phyloP scores from a whole-genome alignment of 192 early-diverging fungal genomes.

The Coemansia aciculifera region DNA sequence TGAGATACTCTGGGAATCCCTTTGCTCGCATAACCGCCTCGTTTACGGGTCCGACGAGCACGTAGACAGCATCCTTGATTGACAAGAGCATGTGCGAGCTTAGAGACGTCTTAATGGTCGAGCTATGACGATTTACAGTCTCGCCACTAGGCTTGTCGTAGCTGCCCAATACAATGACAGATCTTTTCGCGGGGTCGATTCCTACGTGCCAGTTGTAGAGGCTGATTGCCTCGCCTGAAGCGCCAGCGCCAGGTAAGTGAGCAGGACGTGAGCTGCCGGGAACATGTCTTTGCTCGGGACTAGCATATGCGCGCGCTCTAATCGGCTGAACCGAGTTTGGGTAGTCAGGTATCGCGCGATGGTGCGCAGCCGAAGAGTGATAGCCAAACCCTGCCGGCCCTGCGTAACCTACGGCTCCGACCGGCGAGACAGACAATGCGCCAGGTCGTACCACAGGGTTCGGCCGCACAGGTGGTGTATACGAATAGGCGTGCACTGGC shows the following conservation, averaged over 20 bases:
- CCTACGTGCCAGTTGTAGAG: constrained; percentile 27
- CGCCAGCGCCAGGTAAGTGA: constrained; percentile 19
- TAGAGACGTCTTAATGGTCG: constrained; percentile 21
- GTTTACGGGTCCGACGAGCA: constrained; percentile 28
- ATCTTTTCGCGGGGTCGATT: constrained; percentile 20
- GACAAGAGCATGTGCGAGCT: constrained; percentile 22
- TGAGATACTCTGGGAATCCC: constrained; percentile 35
- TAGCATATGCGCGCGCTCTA: constrained; percentile 15
- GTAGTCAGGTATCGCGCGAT: constrained; percentile 29
- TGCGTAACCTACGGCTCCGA: not conserved
- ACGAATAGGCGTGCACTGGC: not conserved
- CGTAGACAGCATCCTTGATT: constrained; percentile 24
- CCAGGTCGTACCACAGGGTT: constrained; percentile 12
- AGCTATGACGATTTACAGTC: constrained; percentile 29
- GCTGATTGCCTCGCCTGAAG: not conserved
- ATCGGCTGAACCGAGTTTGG: constrained; percentile 43
- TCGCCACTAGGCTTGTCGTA: constrained; percentile 26
- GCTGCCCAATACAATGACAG: constrained; percentile 30
- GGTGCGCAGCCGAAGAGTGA: constrained; percentile 1
- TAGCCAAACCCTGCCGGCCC: not conserved
- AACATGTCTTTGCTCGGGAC: constrained; percentile 15
- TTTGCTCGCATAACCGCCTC: constrained; percentile 31
- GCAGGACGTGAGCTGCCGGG: constrained; percentile 42
- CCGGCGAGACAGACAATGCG: constrained; percentile 9
- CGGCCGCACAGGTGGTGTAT: constrained; percentile 17